phyloP scores from a whole-genome alignment of 371 early-diverging fungal genomes.

The Mortierella sp. region DNA sequence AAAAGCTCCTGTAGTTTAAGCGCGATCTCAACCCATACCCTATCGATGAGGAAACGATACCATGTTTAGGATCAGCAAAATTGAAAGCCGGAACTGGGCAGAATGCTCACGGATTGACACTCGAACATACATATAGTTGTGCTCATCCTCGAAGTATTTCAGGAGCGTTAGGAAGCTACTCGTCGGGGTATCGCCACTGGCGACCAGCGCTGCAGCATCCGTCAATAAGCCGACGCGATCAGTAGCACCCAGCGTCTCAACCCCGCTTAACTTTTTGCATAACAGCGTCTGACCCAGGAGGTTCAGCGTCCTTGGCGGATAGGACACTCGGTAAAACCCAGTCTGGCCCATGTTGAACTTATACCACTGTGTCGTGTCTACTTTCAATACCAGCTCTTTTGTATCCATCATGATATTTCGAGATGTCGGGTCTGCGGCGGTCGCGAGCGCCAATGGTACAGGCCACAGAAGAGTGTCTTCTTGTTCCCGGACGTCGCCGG shows the following conservation, averaged over 20 bases:
- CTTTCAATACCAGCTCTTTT: constrained; percentile 41
- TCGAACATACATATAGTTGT: constrained; percentile 66
- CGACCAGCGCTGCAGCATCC: constrained; percentile 74
- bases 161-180: constrained; percentile 71
- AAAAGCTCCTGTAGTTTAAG: constrained; percentile 56
- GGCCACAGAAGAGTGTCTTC: constrained; percentile 80
- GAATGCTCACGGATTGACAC: too few species aligned
- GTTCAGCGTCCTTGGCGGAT: constrained; percentile 59
- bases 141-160: constrained; percentile 69
- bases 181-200: constrained; percentile 68
- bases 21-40: constrained; percentile 68
- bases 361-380: constrained; percentile 58
- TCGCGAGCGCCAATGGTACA: constrained; percentile 70
- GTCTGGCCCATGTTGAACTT: constrained; percentile 78
- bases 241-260: constrained; percentile 53
- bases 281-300: constrained; percentile 60
- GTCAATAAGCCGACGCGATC: constrained; percentile 74
- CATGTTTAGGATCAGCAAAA: too few species aligned
- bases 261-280: not conserved
- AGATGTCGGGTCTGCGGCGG: constrained; percentile 34
- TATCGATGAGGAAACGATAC: constrained; percentile 3
- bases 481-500: constrained; percentile 76
- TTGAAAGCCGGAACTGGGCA: too few species aligned
- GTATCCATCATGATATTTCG: constrained; percentile 48
- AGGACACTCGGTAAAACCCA: constrained; percentile 78